Base-by-base conservation (phyloP, 352 stramenopile genomes). In the Globisporangium abappressorium region DNA sequence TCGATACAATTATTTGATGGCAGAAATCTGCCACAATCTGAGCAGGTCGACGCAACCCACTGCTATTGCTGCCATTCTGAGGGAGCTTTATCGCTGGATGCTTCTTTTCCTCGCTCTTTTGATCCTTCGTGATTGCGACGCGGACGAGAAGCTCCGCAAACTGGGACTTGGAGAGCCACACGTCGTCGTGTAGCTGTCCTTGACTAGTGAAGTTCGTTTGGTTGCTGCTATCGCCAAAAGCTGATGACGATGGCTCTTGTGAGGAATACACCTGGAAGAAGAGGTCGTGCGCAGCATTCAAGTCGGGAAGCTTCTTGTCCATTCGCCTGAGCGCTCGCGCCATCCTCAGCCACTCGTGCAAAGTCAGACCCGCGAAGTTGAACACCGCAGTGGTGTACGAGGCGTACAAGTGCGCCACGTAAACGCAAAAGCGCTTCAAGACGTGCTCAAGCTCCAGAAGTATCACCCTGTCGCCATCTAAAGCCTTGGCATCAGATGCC, bases 341-440 rank as follows among this genome's bases (percentile, higher is more conserved):
- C 75, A 90, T 76, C 2, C 54, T 41, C 24, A 73, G 53, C 82
- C 57, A 89, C 65, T 68, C 76, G 36, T n/a, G 55, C 22, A 28
- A 59, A 0, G 57, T 54, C 33, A 80, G 7, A 1, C 69, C 74
- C 28, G 57, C 33, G 6, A 49, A 69, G 22, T 74, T 82, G 46
- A 73, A 84, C 6, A 62, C 66, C 24, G 62, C 64, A 28, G 69
- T 69, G 1, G 71, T 75, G 71, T 76, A 80, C 5, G 71, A 70
- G 4, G 84, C 58, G 46, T 82, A 91, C 5, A 91, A 57, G 22
- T 89, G 77, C 0, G 71, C 68, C 0, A 86, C 46, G 57, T 83
- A 70, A 47, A 80, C 28, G 8, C 77, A 63, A 55, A 85, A 88
- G 22, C 78, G 69, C 26, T 71, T 54, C 11, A 91, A 46, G 0